Evolutionary conservation across 441 rosid genomes (phyloP).

Genomic region (Geranium incanum): DNA sequence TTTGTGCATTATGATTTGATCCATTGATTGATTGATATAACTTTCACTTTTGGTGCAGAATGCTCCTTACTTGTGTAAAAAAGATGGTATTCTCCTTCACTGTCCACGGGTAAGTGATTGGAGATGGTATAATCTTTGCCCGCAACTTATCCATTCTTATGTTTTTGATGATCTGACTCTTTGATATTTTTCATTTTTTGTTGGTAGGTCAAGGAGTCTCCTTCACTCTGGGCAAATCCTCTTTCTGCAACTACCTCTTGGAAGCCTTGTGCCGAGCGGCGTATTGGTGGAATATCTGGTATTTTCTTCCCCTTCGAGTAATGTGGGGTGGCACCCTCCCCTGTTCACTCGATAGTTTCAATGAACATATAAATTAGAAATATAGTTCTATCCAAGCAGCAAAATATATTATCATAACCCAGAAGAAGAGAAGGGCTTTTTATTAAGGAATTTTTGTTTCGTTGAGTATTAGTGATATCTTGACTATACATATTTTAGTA

Average conservation of each 20-base stretch:
- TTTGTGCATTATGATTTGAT: conserved; percentile 5
- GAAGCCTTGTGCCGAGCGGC: conserved; percentile 98
- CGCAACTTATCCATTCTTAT: not conserved
- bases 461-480: not conserved
- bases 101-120: conserved; percentile 73
- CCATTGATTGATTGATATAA: conserved; percentile 17
- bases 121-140: not conserved
- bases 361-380: not conserved
- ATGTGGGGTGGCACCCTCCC: not conserved
- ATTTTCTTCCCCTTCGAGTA: not conserved
- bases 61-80: conserved; percentile 81
- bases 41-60: conserved; percentile 37
- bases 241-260: conserved; percentile 88
- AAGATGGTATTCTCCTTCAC: conserved; percentile 87
- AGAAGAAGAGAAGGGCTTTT: not conserved
- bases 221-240: conserved; percentile 98
- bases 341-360: not conserved
- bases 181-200: conserved; percentile 7
- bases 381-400: not conserved
- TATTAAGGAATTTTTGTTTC: not conserved
- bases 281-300: conserved; percentile 71
- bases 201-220: conserved; percentile 74
- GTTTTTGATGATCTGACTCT: conserved; percentile 11
- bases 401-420: not conserved
- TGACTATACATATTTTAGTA: not conserved